A percentile compares a stretch with the other conserved stretches of the same genome.
phyloP scores from a whole-genome alignment of 177 flowering plant species.

The Telopea speciosissima region DNA sequence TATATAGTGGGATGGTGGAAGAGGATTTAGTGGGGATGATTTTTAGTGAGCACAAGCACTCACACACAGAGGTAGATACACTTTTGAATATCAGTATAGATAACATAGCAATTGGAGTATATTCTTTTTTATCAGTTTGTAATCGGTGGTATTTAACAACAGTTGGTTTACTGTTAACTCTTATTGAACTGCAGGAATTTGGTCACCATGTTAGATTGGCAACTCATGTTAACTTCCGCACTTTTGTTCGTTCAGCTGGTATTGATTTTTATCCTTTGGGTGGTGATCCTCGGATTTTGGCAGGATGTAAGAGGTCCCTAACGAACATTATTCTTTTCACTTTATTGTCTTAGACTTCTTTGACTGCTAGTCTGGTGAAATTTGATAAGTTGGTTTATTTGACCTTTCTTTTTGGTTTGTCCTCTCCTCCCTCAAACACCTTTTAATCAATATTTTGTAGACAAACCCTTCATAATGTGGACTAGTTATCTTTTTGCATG shows the following conservation, averaged over 20 bases:
- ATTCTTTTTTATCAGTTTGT: neutral
- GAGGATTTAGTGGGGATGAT: too few relatives aligned
- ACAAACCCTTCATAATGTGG: too few relatives aligned
- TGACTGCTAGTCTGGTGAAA: neutral
- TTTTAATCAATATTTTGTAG: too few relatives aligned
- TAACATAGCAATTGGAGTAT: too few relatives aligned
- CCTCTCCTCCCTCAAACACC: neutral
- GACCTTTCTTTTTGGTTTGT: neutral
- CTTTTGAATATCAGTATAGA: too few relatives aligned
- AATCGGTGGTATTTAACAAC: neutral
- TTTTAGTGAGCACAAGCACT: too few relatives aligned
- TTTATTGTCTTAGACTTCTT: neutral
- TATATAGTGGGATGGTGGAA: too few relatives aligned
- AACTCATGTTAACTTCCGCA: slow-evolving; percentile 74
- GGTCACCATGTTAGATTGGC: slow-evolving; percentile 97
- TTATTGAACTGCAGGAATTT: slow-evolving; percentile 58
- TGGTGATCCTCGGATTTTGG: slow-evolving; percentile 91
- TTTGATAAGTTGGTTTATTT: neutral
- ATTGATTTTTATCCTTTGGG: slow-evolving; percentile 86
- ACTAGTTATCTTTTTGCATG: too few relatives aligned
- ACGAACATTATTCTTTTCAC: neutral
- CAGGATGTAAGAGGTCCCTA: slow-evolving; percentile 78
- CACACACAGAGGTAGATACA: too few relatives aligned
- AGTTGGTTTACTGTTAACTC: neutral
- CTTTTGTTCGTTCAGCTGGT: slow-evolving; percentile 78